Evolutionary conservation across 1,284 basidiomycete genomes (phyloP).

Genomic region (Cutaneotrichosporon sp.): DNA sequence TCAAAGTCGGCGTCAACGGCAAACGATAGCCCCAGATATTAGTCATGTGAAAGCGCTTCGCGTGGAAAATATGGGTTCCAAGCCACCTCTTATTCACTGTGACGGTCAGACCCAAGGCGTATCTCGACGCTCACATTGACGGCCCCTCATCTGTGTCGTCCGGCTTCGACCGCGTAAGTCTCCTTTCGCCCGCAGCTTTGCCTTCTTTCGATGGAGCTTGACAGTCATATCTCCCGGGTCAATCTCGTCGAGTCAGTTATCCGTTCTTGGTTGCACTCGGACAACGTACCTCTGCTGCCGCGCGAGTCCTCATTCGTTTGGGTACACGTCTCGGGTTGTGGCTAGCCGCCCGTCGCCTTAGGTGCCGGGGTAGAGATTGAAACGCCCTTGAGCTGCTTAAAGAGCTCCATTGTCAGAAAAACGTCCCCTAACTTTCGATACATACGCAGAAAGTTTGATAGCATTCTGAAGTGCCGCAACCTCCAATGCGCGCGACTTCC

Average conservation of each 20-base stretch:
- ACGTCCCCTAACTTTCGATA: neutral
- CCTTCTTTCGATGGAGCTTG: conserved; percentile 49
- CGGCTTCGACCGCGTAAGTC: conserved; percentile 30
- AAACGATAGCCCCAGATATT: conserved; percentile 83
- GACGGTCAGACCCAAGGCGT: neutral
- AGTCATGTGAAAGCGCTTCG: conserved; percentile 88
- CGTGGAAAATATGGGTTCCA: conserved; percentile 89
- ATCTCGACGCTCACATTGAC: conserved; percentile 29
- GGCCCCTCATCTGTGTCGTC: conserved; percentile 31
- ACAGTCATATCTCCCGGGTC: conserved; percentile 63
- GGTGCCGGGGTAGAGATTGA: conserved; percentile 81
- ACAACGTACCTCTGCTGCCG: conserved; percentile 65
- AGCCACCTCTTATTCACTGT: conserved; percentile 80
- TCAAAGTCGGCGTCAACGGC: conserved; percentile 79
- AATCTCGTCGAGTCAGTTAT: conserved; percentile 58
- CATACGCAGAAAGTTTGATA: conserved; percentile 70
- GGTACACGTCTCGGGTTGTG: conserved; percentile 90
- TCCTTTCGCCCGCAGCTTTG: conserved; percentile 32
- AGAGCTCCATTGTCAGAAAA: conserved; percentile 26
- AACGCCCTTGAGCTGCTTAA: conserved; percentile 74
- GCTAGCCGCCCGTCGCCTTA: conserved; percentile 82
- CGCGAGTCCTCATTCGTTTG: conserved; percentile 66
- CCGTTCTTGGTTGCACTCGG: neutral
- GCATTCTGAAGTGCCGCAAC: conserved; percentile 79
- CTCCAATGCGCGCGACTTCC: conserved; percentile 74